Base-by-base conservation (phyloP, 768 basidiomycete genomes). In the Udeniomyces megalosporus region DNA sequence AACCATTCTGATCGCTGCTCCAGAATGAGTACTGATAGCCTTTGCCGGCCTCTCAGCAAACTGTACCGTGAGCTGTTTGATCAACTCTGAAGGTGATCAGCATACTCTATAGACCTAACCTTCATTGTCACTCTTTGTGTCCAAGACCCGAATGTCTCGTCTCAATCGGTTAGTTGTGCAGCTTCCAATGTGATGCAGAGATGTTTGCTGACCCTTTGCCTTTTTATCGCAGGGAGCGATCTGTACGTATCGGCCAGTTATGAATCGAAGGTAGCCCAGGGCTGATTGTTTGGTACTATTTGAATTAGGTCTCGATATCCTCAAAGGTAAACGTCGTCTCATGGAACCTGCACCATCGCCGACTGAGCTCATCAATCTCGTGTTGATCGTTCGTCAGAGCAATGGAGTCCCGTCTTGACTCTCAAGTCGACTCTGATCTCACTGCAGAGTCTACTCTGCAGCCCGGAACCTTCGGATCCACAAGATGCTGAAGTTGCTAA, bases 401-500 rank as follows among this genome's bases (percentile, higher is more conserved):
- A 87, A n/a, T 92, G 88, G 88, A 86, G 84, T 7, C 88, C 91
- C 49, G 90, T 96, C 34, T 80, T 95, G 62, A 95, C 92, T 1
- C 84, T 97, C 71, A 96, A 95, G 74, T 90, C 88, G 47, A 96
- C 93, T 1, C 76, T 97, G 69, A 92, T 97, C 71, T 92, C 89
- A 2, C 80, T 97, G 15, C 93, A 96, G 72, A 88, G 86, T 44
- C 78, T 96, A 26, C 78, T 97, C 20, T 93, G 90, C 74, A 86
- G 84, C 10, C 93, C 93, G 0, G 90, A 95, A 71, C 92, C 93
- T 8, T 87, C 86, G 66, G 93, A 96, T 71, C 93, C 92, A 0
- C 92, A 96, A 75, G 93, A 97, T 70, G 93, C 92, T 0, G 91
- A 97, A 75, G 92, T 97, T 12, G 92, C 92, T 14, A 96, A 95